Percentiles rank a stretch among this genome's conserved stretches.
Conservation (phyloP, 768 basidiomycete genomes). For the Neoboletus magnificus region DNA sequence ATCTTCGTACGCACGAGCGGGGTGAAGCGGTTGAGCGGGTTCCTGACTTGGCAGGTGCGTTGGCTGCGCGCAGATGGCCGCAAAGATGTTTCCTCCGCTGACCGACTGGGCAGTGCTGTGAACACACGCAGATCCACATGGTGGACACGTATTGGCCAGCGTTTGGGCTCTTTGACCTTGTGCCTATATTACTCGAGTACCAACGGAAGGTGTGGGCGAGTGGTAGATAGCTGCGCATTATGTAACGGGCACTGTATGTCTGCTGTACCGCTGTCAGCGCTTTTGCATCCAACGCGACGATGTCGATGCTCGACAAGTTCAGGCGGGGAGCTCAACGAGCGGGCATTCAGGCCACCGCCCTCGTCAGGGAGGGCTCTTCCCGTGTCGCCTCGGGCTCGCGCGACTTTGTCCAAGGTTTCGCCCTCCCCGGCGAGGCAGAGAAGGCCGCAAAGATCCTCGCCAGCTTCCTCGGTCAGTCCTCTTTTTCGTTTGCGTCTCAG, state of each 20-base stretch:
- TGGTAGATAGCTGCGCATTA: neutral
- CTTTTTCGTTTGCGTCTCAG: neutral
- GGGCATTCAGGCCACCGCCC: constrained; percentile 73
- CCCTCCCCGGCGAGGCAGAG: constrained; percentile 87
- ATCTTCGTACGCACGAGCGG: constrained; percentile 90
- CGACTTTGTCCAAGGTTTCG: constrained; percentile 82
- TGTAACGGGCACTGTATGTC: neutral
- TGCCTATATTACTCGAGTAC: constrained; percentile 85
- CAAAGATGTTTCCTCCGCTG: neutral
- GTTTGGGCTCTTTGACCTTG: constrained; percentile 81
- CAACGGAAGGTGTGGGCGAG: constrained; percentile 69
- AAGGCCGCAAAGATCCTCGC: constrained; percentile 91
- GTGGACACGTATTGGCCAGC: constrained; percentile 87
- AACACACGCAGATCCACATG: constrained; percentile 87
- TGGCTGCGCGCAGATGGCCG: neutral
- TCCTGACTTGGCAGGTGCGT: constrained; percentile 91
- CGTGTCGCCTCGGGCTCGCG: constrained; percentile 73
- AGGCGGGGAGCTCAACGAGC: constrained; percentile 78
- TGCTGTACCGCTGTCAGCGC: neutral
- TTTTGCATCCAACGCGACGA: constrained; percentile 16
- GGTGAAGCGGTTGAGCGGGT: constrained; percentile 64
- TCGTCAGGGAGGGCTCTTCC: constrained; percentile 61
- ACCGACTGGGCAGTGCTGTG: constrained; percentile 53
- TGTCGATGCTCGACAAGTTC: constrained; percentile 79
- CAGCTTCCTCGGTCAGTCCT: constrained; percentile 76